These are phyloP conservation scores for Coprinellus micaceus DNA, from an alignment of 768 basidiomycete species.

Conservation along the genomic window DNA sequence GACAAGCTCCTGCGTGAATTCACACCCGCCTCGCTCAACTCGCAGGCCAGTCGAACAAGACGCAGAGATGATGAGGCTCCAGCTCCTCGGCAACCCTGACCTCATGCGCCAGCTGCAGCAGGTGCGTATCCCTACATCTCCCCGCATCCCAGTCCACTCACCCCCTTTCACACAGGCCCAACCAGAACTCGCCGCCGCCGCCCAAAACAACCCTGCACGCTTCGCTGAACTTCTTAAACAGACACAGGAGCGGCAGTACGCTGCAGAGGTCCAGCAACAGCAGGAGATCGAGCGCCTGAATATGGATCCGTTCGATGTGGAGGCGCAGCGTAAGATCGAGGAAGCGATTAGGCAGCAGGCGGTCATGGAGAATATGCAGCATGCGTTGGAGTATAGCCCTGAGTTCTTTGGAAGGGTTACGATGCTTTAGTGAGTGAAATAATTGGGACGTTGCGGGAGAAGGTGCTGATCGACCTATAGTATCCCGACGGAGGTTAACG, in stretches of 20 bases:
- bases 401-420: slow-evolving; percentile 91
- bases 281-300: slow-evolving; percentile 68
- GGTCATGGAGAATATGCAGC: slow-evolving; percentile 87
- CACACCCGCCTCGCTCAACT: background rate
- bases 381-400: slow-evolving; percentile 90
- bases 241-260: slow-evolving; percentile 50
- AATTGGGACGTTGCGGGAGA: background rate
- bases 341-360: slow-evolving; percentile 89
- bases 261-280: slow-evolving; percentile 53
- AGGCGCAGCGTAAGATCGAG: slow-evolving; percentile 90
- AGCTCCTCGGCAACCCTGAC: slow-evolving; percentile 77
- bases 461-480: slow-evolving; percentile 32
- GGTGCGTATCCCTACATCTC: slow-evolving; percentile 37
- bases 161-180: slow-evolving; percentile 48
- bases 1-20: background rate
- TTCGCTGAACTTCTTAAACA: slow-evolving; percentile 75
- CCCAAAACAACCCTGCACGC: slow-evolving; percentile 58
- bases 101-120: slow-evolving; percentile 71
- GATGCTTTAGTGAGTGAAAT: slow-evolving; percentile 85
- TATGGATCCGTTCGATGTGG: slow-evolving; percentile 86
- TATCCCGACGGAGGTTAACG: slow-evolving; percentile 91
- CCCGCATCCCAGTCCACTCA: background rate
- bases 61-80: slow-evolving; percentile 86
- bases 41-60: slow-evolving; percentile 73
- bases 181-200: slow-evolving; percentile 79